A percentile compares a stretch with the other conserved stretches of the same genome.
phyloP scores from a whole-genome alignment of 257 asterid genomes.

The Solanum commersonii region DNA sequence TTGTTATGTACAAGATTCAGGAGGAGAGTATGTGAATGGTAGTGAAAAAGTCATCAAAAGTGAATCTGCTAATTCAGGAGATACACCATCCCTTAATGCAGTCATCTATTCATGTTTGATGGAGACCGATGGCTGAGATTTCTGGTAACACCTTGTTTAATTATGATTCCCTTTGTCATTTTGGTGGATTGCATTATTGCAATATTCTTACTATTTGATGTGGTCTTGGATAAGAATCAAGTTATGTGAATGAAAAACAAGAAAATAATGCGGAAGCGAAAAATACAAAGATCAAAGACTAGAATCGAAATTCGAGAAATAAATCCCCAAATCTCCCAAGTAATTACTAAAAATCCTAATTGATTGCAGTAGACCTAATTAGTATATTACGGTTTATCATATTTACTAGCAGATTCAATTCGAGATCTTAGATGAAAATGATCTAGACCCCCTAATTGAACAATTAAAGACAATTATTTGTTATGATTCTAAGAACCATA shows the following conservation, averaged over 20 bases:
- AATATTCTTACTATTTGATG: neutral
- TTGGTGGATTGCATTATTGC: neutral
- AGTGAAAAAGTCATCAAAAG: neutral
- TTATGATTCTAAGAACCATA: neutral
- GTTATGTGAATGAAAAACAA: neutral
- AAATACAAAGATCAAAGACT: neutral
- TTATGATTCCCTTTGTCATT: neutral
- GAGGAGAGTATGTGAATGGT: neutral
- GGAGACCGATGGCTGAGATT: neutral
- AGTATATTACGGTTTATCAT: neutral
- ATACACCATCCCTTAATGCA: neutral
- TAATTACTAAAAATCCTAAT: neutral
- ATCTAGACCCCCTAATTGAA: neutral
- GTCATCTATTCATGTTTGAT: neutral
- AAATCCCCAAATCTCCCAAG: neutral
- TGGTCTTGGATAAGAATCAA: neutral
- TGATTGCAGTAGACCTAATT: neutral
- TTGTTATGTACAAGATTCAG: neutral
- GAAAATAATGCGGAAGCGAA: neutral
- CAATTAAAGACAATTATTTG: neutral
- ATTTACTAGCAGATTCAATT: neutral
- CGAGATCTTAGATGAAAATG: neutral
- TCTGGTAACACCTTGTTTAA: conserved; percentile 7
- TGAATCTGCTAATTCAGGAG: conserved; percentile 7
- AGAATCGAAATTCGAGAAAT: neutral